These are phyloP conservation scores for Grosmannia huntii DNA, from an alignment of 2,329 filamentous ascomycete species.

Conservation along the genomic window DNA sequence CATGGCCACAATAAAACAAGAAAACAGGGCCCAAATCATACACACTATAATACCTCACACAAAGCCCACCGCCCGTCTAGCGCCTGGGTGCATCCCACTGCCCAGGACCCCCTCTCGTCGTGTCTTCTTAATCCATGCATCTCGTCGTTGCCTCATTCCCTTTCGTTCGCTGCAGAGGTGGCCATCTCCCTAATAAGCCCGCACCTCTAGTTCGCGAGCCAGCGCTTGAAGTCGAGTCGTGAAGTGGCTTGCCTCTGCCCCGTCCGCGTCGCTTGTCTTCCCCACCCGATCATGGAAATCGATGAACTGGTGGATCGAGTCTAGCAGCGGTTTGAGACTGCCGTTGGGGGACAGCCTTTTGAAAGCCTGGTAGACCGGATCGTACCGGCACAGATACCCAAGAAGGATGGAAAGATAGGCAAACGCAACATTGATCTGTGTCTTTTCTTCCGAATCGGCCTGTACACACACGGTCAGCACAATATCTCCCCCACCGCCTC, in stretches of 20 bases:
- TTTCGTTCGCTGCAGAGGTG: not conserved
- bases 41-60: not conserved
- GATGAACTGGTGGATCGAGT: constrained; percentile 43
- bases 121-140: not conserved
- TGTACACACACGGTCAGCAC: constrained; percentile 19
- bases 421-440: constrained; percentile 67
- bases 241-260: constrained; percentile 18
- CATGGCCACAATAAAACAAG: not conserved
- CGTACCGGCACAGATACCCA: constrained; percentile 60
- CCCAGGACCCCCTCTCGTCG: not conserved
- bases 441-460: constrained; percentile 61
- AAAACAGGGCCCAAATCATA: not conserved
- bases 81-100: not conserved
- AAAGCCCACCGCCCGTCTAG: not conserved
- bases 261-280: constrained; percentile 22
- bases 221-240: constrained; percentile 26
- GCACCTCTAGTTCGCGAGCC: constrained; percentile 23
- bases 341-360: constrained; percentile 27
- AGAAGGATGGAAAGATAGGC: constrained; percentile 79
- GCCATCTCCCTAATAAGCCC: not conserved
- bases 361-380: constrained; percentile 30
- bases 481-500: no score
- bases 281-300: constrained; percentile 37
- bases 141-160: not conserved
- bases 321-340: constrained; percentile 32